Evolutionary conservation across 192 early-diverging fungal species (phyloP).

Genomic region (Coemansia sp.): DNA sequence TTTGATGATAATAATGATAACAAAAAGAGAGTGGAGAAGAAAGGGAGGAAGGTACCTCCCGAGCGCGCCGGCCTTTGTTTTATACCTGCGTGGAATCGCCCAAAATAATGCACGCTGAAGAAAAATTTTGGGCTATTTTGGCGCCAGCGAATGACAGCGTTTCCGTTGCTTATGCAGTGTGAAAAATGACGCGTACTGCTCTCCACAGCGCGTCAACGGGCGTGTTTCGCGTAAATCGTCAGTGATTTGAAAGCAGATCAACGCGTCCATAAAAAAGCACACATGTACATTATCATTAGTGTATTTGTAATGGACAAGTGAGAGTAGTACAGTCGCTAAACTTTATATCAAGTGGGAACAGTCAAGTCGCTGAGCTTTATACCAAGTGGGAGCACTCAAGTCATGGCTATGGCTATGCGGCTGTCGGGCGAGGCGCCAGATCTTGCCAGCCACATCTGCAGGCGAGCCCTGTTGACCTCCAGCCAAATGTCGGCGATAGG

Average conservation of each 20-base stretch:
- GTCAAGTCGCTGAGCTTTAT: no score
- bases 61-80: not conserved
- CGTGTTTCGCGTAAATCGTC: conserved; percentile 6
- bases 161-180: not conserved
- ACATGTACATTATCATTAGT: not conserved
- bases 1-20: not conserved
- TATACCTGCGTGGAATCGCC: not conserved
- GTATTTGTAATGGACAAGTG: no score
- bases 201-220: not conserved
- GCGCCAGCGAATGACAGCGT: not conserved
- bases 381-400: not conserved
- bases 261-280: not conserved
- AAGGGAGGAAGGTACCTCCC: not conserved
- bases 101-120: not conserved
- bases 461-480: conserved; percentile 42
- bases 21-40: not conserved
- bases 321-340: not conserved
- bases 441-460: conserved; percentile 52
- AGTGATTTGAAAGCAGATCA: not conserved
- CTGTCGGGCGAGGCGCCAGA: conserved; percentile 43
- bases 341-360: no score
- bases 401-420: conserved; percentile 22
- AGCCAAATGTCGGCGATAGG: conserved; percentile 52
- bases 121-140: not conserved
- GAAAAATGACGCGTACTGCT: not conserved